Base-by-base conservation (phyloP, 1,284 basidiomycete species). In the Fomitopsis pinicola region DNA sequence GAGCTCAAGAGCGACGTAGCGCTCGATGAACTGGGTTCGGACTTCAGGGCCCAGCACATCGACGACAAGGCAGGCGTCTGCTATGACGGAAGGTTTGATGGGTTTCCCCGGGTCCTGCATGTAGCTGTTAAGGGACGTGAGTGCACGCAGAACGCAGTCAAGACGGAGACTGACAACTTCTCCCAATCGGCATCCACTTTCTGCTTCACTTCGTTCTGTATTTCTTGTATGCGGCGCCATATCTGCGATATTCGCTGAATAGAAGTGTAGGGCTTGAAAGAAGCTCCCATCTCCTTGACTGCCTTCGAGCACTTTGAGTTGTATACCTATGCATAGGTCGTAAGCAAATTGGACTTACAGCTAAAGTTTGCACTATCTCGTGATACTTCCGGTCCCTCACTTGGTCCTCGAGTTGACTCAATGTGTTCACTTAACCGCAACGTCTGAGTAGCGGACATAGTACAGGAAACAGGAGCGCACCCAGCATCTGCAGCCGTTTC, bases 401-500 rank as follows among this genome's bases (percentile, higher is more conserved):
- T 19, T 92, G 82, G 57, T 87, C 87, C 63, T 94, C 89, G 38
- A 97, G 76, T 69, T 96, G 94, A 38, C 85, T 83, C 46, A 96
- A 78, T 2, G 91, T 89, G 68, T 93, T 92, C 40, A 92, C 94
- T 97, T 61, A 12, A 30, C 10, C 22, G 30, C 15, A 50, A 19
- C 1, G 15, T 19, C n/a, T 45, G 17, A 45, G 42, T 5, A 28
- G 19, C 45, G 10, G 19, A 48, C 14, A 26, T 12, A 3, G 26
- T 26, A n/a, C 28, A 7, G 17, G 53, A 2, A 53, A 48, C 50
- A n/a, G 38, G 40, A 5, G 76, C 85, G 45, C 68, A 96, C 95
- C 92, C 19, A 99, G 82, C 94, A 97, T 97, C 72, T 95, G 94
- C 69, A 98, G 82, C 50, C 95, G 79, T 75, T 95, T 96, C 65